Base-by-base conservation (phyloP, 768 basidiomycete species). In the Epithele typhae region DNA sequence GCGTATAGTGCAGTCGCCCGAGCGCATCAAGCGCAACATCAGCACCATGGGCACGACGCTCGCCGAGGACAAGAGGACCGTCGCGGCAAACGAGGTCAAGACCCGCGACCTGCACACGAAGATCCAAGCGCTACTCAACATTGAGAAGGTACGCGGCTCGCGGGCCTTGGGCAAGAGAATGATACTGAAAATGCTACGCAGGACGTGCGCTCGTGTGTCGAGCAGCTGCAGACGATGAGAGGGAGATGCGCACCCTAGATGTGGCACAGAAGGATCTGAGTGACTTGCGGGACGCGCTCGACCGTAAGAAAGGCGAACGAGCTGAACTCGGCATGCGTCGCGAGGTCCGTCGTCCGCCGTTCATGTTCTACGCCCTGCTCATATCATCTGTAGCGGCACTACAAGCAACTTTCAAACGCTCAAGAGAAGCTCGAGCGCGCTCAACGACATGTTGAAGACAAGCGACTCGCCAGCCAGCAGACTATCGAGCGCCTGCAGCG, bases 1-100 rank as follows among this genome's bases (percentile, higher is more conserved):
- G 23, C 81, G 92, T 22, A 85, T 96, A 52, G 92, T 96, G 3
- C 89, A 92, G 62, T 92, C 90, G 0, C 93, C 93, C 0, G 93
- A 95, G 38, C 78, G 92, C 37, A 86, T 95, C 55, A 87, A 84
- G 60, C 79, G 83, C 41, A 87, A 81, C 35, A 95, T 95, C 56
- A 66, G 75, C 10, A 72, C 78, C n/a, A 91, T 95, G 86, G 75
- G 78, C 3, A 60, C 68, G 5, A 81, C 77, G 0, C 79, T 81
- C 1, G 63, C 76, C 15, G 84, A 86, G 44, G 90, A 94, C 54
- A 88, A 88, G 59, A 78, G 72, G 50, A 73, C 73, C 1, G 72
- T 88, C 17, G 70, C 75, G 1, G 64, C 75, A 52, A 79, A 84
- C 53, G 87, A 92, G 57, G 71, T 74, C 11, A 92, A 91, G 67